Percentiles rank a stretch among this genome's conserved stretches.
Evolutionary conservation across 83 land plant species (phyloP).

Genomic region (Thuja plicata): DNA sequence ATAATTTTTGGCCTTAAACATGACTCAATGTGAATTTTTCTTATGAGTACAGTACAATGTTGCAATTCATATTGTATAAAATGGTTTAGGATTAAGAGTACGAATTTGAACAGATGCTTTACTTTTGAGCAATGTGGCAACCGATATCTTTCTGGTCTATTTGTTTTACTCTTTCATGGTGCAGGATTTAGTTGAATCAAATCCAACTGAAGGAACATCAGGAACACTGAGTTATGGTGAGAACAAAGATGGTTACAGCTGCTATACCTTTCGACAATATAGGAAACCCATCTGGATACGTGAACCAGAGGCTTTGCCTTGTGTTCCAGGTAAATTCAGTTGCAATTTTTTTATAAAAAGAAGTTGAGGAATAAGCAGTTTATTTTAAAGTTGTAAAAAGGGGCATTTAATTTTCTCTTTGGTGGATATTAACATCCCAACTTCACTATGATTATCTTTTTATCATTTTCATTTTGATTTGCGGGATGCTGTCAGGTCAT

Average conservation of each 20-base stretch:
- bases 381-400: neutral
- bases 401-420: neutral
- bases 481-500: no score
- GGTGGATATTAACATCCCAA: neutral
- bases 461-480: neutral
- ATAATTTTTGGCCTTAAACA: no score
- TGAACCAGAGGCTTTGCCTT: constrained; percentile 14
- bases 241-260: neutral
- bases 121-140: neutral
- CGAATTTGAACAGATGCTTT: neutral
- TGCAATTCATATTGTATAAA: neutral
- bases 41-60: neutral
- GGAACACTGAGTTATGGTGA: neutral
- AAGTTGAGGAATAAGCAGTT: neutral
- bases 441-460: neutral
- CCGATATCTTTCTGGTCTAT: neutral
- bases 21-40: no score
- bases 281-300: constrained; percentile 7
- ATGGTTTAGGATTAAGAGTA: neutral
- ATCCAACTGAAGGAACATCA: neutral
- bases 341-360: neutral
- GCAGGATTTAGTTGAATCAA: neutral
- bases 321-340: constrained; percentile 7
- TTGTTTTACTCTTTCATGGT: neutral
- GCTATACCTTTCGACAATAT: neutral